Conservation (phyloP, 2,329 filamentous ascomycete genomes). For the Arthroderma uncinatum region DNA sequence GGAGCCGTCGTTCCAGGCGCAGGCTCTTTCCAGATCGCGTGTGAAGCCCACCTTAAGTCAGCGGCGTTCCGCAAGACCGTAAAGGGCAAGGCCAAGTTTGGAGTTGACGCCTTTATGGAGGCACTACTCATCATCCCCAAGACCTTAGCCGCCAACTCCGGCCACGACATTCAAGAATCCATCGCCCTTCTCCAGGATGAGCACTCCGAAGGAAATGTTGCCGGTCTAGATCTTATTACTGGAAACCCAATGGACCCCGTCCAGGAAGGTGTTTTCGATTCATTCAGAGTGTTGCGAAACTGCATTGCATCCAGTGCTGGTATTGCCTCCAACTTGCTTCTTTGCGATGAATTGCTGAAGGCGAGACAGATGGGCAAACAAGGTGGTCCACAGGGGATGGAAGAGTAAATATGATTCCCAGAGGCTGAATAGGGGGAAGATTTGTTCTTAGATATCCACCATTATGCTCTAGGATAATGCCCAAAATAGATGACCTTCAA, state of each 20-base stretch:
- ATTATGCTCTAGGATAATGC: background rate
- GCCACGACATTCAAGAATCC: conserved; percentile 92
- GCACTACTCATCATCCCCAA: conserved; percentile 93
- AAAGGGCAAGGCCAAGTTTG: conserved; percentile 96
- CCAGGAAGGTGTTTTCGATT: conserved; percentile 87
- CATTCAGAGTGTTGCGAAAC: conserved; percentile 88
- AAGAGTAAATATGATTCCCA: conserved; percentile 24
- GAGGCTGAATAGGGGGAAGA: background rate
- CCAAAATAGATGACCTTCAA: conserved; percentile 2
- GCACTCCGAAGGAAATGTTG: conserved; percentile 67
- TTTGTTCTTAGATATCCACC: background rate
- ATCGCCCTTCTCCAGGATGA: conserved; percentile 81
- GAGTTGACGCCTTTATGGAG: conserved; percentile 88
- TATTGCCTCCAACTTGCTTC: conserved; percentile 85
- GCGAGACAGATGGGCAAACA: conserved; percentile 75
- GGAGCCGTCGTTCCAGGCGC: conserved; percentile 87
- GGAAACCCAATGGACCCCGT: conserved; percentile 93
- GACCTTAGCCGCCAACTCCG: conserved; percentile 89
- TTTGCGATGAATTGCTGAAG: conserved; percentile 96
- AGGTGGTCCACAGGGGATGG: conserved; percentile 34
- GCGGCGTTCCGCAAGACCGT: conserved; percentile 79
- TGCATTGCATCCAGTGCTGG: conserved; percentile 86
- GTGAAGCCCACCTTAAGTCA: conserved; percentile 73
- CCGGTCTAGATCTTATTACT: conserved; percentile 74
- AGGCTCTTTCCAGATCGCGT: conserved; percentile 92